phyloP scores from a whole-genome alignment of 2,329 filamentous ascomycete species.

The Polytolypa hystricis region DNA sequence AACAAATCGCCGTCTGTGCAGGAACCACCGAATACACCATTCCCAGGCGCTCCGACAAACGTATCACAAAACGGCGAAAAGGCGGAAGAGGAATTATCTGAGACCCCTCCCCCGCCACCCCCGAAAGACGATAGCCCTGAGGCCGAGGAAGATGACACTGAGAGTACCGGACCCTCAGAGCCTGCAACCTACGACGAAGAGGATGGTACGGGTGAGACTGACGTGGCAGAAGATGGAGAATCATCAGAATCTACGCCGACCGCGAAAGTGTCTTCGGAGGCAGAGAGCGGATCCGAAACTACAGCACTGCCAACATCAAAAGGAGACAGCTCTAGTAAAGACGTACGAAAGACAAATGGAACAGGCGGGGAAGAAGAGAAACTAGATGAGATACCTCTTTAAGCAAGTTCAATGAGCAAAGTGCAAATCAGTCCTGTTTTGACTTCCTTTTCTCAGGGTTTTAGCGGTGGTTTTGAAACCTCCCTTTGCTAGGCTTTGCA shows the following conservation, averaged over 20 bases:
- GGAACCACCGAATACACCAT: constrained; percentile 16
- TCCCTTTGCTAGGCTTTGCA: too few species aligned
- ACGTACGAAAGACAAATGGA: constrained; percentile 3
- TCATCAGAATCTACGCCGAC: not conserved
- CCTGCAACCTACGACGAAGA: constrained; percentile 11
- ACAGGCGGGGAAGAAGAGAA: constrained; percentile 10
- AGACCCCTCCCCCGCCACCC: constrained; percentile 12
- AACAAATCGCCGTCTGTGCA: constrained; percentile 2
- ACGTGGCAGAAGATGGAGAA: not conserved
- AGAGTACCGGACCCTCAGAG: constrained; percentile 5
- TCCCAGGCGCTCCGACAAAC: constrained; percentile 13
- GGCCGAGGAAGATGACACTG: constrained; percentile 7
- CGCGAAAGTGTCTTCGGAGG: not conserved
- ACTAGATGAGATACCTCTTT: constrained; percentile 16
- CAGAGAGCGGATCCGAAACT: not conserved
- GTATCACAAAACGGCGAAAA: constrained; percentile 6
- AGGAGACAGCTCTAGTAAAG: not conserved
- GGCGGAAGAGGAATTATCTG: constrained; percentile 8
- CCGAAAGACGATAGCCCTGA: constrained; percentile 13
- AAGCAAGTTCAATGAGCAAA: not conserved
- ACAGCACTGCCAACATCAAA: not conserved
- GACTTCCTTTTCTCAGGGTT: not conserved
- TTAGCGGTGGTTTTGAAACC: not conserved
- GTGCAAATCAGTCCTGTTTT: not conserved
- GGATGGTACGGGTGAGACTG: constrained; percentile 2